Base-by-base conservation (phyloP, 2,329 filamentous ascomycete genomes). In the Fusarium neocosmosporiellum region DNA sequence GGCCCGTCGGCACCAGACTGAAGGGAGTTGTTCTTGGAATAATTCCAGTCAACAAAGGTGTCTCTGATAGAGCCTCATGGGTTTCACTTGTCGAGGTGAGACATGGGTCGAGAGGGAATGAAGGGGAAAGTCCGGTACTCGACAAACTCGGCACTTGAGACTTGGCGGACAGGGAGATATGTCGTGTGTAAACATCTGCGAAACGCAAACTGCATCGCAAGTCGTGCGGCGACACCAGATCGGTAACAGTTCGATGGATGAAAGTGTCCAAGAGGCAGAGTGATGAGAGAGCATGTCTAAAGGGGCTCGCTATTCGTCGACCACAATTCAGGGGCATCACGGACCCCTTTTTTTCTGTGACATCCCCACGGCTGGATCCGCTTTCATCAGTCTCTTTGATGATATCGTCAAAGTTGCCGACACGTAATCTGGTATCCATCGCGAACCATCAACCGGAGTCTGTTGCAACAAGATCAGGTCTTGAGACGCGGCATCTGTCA, bases 391-490 rank as follows among this genome's bases (percentile, higher is more conserved):
- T 53, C 27, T 14, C 11, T n/a, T 31, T 31, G 27, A 53, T 53
- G 27, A 29, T 31, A 31, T 53, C 27, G 46, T 31, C 29, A 53
- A 50, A 29, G 22, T 73, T 27, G 11, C 39, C 53, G 70, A 73
- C 67, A 66, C 71, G 71, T 66, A 71, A 73, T 63, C 71, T 37
- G 57, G 70, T 65, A 46, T 63, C 67, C 71, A 71, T 71, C 61
- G 18, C 22, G n/a, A 61, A 53, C n/a, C 22, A 54, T 55, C 24
- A 39, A 43, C 43, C 43, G n/a, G 33, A 39, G 13, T 37, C 24
- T 48, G 43, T 61, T 62, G 68, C 57, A 69, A 59, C 66, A 53
- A 70, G 36, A 31, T 62, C 63, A 36, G 55, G 41, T 70, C 64
- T 60, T 57, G 59, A 36, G 43, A 53, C 59, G 46, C 59, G 59